Evolutionary conservation across 1,284 basidiomycete genomes (phyloP).

Genomic region (Ceratobasidium sp.): DNA sequence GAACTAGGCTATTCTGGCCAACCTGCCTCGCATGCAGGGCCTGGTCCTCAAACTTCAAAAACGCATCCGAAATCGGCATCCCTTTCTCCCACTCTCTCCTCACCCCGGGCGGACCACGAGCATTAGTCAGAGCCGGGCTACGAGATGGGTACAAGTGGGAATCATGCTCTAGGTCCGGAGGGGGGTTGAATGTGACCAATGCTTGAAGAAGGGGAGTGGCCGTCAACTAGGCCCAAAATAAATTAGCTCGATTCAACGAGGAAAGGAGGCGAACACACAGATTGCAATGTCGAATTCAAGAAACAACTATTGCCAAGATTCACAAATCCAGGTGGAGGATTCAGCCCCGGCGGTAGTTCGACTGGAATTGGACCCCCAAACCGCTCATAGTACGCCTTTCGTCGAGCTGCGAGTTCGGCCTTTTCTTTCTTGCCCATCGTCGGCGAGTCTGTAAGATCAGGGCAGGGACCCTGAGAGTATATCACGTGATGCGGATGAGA

Average conservation of each 20-base stretch:
- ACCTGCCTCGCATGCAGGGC: conserved; percentile 43
- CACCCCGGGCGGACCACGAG: conserved; percentile 43
- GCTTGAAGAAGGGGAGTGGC: conserved; percentile 47
- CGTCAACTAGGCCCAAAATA: conserved; percentile 43
- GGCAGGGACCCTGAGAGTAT: background rate
- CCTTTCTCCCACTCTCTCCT: conserved; percentile 34
- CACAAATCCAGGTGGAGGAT: conserved; percentile 46
- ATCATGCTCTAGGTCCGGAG: conserved; percentile 43
- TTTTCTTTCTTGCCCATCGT: conserved; percentile 39
- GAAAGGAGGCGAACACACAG: conserved; percentile 35
- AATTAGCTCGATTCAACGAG: background rate
- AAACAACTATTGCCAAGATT: conserved; percentile 50
- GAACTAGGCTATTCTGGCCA: conserved; percentile 47
- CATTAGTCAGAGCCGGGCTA: conserved; percentile 47
- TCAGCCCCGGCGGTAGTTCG: conserved; percentile 7
- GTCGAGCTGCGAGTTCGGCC: conserved; percentile 25
- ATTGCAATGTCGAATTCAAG: conserved; percentile 50
- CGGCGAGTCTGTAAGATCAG: background rate
- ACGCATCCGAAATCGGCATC: conserved; percentile 44
- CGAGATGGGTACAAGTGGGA: conserved; percentile 44
- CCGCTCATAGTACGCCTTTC: conserved; percentile 25
- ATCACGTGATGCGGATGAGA: background rate
- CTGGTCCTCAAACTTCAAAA: conserved; percentile 44
- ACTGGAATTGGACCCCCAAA: conserved; percentile 1
- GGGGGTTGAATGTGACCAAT: conserved; percentile 45